Evolutionary conservation across 805 yeast genomes (phyloP).

Genomic region (Lachancea lanzarotensis): DNA sequence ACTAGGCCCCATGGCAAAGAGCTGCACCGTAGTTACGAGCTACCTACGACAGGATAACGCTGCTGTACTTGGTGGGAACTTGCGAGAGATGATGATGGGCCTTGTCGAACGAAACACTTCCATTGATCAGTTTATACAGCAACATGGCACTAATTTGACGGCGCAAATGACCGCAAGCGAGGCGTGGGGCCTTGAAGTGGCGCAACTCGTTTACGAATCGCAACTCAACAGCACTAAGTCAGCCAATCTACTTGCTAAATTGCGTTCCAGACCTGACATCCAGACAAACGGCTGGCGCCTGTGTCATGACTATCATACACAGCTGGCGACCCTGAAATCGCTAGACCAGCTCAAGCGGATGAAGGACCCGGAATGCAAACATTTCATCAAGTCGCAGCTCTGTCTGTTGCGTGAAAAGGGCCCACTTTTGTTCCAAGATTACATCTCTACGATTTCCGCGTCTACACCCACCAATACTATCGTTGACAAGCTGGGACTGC

Average conservation of each 20-base stretch:
- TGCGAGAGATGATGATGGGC: constrained; percentile 22
- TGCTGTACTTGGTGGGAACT: constrained; percentile 11
- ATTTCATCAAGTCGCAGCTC: constrained; percentile 15
- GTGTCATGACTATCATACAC: constrained; percentile 19
- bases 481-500: background rate
- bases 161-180: constrained; percentile 11
- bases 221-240: background rate
- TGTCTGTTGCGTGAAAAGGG: constrained; percentile 19
- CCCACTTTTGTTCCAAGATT: constrained; percentile 11
- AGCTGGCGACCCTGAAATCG: constrained; percentile 25
- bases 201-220: constrained; percentile 17
- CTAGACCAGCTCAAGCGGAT: constrained; percentile 24
- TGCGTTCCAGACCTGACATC: constrained; percentile 2
- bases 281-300: constrained; percentile 18
- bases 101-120: constrained; percentile 9
- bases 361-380: constrained; percentile 16
- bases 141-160: background rate
- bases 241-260: background rate
- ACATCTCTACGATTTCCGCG: background rate
- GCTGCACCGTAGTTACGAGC: constrained; percentile 8
- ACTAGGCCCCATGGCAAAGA: constrained; percentile 10
- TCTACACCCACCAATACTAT: background rate
- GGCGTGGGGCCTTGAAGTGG: constrained; percentile 18
- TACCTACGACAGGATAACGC: constrained; percentile 14
- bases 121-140: constrained; percentile 10